Percentiles rank a stretch among this genome's conserved stretches.
Evolutionary conservation across 148 eudicot species (phyloP).

Genomic region (Bassia scoparia): DNA sequence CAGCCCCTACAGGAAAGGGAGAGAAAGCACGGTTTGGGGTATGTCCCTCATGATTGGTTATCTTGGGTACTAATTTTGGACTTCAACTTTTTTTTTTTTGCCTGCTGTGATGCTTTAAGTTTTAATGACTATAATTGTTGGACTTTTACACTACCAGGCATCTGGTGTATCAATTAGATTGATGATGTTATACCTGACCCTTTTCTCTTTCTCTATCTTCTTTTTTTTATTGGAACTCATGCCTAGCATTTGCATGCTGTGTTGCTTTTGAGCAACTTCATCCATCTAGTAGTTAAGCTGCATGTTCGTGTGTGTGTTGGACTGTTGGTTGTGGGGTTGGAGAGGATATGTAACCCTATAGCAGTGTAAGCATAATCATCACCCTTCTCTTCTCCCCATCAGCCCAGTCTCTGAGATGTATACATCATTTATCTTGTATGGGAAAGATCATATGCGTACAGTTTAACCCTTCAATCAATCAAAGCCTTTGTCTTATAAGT

Average conservation of each 20-base stretch:
- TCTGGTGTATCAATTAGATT: not conserved
- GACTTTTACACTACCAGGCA: no score
- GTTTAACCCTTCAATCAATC: not conserved
- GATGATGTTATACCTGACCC: not conserved
- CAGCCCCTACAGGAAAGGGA: slow-evolving; percentile 71
- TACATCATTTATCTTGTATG: not conserved
- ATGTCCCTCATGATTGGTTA: slow-evolving; percentile 94
- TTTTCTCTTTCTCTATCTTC: not conserved
- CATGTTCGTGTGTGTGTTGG: no score
- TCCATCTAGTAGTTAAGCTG: not conserved
- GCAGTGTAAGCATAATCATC: no score
- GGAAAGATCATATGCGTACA: not conserved
- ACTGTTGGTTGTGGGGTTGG: no score
- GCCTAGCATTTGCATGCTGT: no score
- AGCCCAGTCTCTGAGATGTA: no score
- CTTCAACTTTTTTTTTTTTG: not conserved
- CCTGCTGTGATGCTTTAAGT: no score
- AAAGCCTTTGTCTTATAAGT: no score
- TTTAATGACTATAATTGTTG: not conserved
- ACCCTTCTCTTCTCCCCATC: not conserved
- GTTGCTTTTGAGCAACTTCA: not conserved
- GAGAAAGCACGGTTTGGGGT: slow-evolving; percentile 89
- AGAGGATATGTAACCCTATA: no score
- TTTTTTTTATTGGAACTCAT: no score
- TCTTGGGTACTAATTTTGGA: slow-evolving; percentile 65